Conservation (phyloP, 2,329 filamentous ascomycete species). For the Sclerotinia subarctica region DNA sequence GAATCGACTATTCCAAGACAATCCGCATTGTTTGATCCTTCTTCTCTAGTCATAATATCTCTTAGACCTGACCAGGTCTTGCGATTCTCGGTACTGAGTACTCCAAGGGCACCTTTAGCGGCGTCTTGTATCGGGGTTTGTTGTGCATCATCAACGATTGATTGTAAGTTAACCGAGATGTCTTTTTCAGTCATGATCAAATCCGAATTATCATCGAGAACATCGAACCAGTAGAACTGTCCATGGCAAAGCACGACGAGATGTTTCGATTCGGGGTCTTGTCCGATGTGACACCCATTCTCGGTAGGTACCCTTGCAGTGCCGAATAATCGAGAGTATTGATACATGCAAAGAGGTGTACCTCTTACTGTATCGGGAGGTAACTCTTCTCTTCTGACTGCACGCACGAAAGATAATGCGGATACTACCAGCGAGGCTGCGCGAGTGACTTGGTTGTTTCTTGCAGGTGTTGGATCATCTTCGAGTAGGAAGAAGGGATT, state of each 20-base stretch:
- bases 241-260: conserved; percentile 90
- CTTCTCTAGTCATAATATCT: conserved; percentile 81
- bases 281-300: conserved; percentile 91
- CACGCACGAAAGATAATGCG: conserved; percentile 85
- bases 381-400: conserved; percentile 88
- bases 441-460: conserved; percentile 94
- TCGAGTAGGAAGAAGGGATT: conserved; percentile 98
- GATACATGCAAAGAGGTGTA: conserved; percentile 92
- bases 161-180: conserved; percentile 83
- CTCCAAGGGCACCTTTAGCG: conserved; percentile 89
- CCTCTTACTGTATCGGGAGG: conserved; percentile 83
- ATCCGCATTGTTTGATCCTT: conserved; percentile 90
- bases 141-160: conserved; percentile 85
- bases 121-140: conserved; percentile 89
- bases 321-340: conserved; percentile 92
- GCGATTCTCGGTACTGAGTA: conserved; percentile 92
- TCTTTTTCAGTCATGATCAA: conserved; percentile 97
- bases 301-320: conserved; percentile 93
- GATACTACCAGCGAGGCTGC: conserved; percentile 90
- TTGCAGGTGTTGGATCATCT: conserved; percentile 92
- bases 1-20: conserved; percentile 95
- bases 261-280: conserved; percentile 90
- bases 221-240: conserved; percentile 99
- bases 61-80: conserved; percentile 92
- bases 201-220: conserved; percentile 89